Conservation (phyloP, 768 basidiomycete genomes). For the Phaeotremella fagi region DNA sequence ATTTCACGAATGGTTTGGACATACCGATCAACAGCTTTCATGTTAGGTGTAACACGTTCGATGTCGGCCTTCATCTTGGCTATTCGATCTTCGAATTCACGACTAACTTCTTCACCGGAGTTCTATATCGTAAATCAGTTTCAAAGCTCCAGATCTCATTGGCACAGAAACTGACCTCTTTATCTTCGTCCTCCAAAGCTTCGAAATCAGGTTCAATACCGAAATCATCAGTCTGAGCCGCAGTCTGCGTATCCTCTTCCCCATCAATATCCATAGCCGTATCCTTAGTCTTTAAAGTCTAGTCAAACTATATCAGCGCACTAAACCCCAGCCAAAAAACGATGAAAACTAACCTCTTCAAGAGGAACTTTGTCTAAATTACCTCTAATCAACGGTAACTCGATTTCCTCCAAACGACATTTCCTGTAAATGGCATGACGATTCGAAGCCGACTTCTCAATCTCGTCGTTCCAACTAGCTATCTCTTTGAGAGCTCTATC, state of each 20-base stretch:
- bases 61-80: slow-evolving; percentile 64
- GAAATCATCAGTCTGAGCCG: slow-evolving; percentile 69
- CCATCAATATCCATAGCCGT: slow-evolving; percentile 71
- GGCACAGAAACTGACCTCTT: slow-evolving; percentile 60
- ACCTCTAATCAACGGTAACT: slow-evolving; percentile 69
- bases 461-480: slow-evolving; percentile 80
- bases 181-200: slow-evolving; percentile 85
- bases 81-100: slow-evolving; percentile 56
- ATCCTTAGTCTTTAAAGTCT: no score
- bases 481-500: slow-evolving; percentile 92
- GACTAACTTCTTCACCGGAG: slow-evolving; percentile 22
- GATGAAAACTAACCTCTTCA: slow-evolving; percentile 67
- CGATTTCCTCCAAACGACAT: slow-evolving; percentile 88
- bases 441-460: slow-evolving; percentile 79
- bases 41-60: slow-evolving; percentile 87
- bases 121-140: slow-evolving; percentile 6
- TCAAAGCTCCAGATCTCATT: neutral
- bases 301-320: slow-evolving; percentile 60
- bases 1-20: slow-evolving; percentile 27
- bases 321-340: slow-evolving; percentile 2
- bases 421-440: slow-evolving; percentile 81
- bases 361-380: slow-evolving; percentile 81
- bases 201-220: slow-evolving; percentile 92
- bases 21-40: slow-evolving; percentile 89
- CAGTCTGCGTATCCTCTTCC: slow-evolving; percentile 70